Evolutionary conservation across 495 filamentous ascomycete genomes (phyloP).

Genomic region (Xylaria nigripes): DNA sequence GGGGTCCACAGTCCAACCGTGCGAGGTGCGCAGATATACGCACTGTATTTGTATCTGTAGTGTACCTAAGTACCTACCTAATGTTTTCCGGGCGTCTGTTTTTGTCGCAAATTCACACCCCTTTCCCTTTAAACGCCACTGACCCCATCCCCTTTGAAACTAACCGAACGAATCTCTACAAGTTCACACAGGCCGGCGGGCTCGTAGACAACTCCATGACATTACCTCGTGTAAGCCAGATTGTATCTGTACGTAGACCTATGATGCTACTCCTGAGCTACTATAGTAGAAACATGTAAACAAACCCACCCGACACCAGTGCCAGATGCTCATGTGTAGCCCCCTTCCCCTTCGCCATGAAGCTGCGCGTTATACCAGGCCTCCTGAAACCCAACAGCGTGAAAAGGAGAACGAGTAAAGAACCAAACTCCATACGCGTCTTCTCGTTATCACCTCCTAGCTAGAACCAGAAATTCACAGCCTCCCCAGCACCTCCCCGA

Average conservation of each 20-base stretch:
- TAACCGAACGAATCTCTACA: too few relatives aligned
- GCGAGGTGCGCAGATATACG: background rate
- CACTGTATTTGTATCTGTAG: background rate
- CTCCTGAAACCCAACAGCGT: background rate
- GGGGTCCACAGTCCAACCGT: background rate
- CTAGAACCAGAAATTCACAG: slow-evolving; percentile 18
- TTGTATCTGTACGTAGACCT: too few relatives aligned
- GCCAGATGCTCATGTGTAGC: background rate
- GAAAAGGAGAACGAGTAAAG: background rate
- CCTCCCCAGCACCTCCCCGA: slow-evolving; percentile 47
- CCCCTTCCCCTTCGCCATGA: background rate
- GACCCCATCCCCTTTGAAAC: too few relatives aligned
- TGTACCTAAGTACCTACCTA: too few relatives aligned
- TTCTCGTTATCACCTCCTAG: background rate
- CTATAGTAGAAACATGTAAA: background rate
- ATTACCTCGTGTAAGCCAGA: background rate
- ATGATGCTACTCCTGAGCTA: too few relatives aligned
- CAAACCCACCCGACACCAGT: background rate
- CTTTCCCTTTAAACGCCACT: too few relatives aligned
- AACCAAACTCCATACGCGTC: background rate
- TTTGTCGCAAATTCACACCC: too few relatives aligned
- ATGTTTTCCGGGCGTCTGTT: too few relatives aligned
- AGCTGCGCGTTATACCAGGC: background rate
- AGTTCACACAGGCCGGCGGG: too few relatives aligned
- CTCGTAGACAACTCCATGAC: background rate